Evolutionary conservation across 2,329 filamentous ascomycete genomes (phyloP), one percentile per base, ranked within the genome.

Genomic region (Thelonectria rubi): DNA sequence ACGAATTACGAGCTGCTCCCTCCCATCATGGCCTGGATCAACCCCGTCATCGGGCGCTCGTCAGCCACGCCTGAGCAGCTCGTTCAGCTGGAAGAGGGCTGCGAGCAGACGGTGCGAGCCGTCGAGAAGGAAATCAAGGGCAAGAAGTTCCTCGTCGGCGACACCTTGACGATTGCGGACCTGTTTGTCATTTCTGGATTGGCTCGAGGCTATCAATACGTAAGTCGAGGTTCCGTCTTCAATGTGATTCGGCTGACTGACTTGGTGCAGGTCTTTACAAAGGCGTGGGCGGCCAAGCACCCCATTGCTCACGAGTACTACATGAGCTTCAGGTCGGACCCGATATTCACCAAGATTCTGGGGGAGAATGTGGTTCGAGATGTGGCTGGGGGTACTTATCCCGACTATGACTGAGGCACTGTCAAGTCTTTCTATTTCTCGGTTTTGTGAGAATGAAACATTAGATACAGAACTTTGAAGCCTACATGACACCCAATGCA

Each of bases 21-120:
- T 3, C 60, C 60, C 4, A 62, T 62, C 37, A 62, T 62, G 60
- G 60, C 60, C 4, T 62, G 55, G 55, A 62, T 62, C 12, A 62
- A 62, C 17, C 60, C 60, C 10, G 59, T 62, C 14, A 62, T 62
- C 15, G 60, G 60, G 3, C 55, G 60, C 3, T 53, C 60, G 1
- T 32, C 49, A n/a, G 57, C 60, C 4, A 59, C 55, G 11, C 50
- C 60, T 12, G 60, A 62, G 40, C 57, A 59, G 30, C 32, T 62
- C 3, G n/a, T 40, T 12, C 49, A 59, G 24, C n/a, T 62, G 2
- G 60, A 62, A 11, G 37, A 58, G 14, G 59, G 59, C 26, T 62
- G 60, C 18, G 60, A 62, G 30, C 26, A 55, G 0, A 62, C 60
- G 5, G 55, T 62, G 15, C 45, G 50, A 6, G 60, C 60, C 3